These are phyloP conservation scores for Tilletia walkeri DNA, from an alignment of 1,284 basidiomycete species.

Conservation along the genomic window DNA sequence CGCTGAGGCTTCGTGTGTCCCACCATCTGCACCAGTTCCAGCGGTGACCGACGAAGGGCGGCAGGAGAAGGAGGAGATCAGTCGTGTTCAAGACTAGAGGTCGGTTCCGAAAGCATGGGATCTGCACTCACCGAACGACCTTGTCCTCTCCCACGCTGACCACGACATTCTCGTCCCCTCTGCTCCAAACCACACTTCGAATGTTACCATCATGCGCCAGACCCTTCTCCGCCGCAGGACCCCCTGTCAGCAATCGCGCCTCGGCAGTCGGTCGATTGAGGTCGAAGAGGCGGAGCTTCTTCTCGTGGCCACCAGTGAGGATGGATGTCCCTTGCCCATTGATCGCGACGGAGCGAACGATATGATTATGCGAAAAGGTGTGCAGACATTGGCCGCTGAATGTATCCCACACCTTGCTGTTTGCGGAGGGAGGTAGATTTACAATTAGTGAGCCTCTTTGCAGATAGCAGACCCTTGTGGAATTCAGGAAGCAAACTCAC, in stretches of 20 bases:
- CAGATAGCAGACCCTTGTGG: not conserved
- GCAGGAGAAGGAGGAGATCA: not conserved
- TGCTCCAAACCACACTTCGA: constrained; percentile 87
- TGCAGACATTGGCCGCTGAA: constrained; percentile 80
- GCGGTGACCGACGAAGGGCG: too few species aligned
- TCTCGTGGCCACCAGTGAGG: constrained; percentile 93
- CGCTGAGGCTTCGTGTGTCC: constrained; percentile 77
- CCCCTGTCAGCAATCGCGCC: constrained; percentile 70
- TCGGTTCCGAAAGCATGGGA: too few species aligned
- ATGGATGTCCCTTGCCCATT: constrained; percentile 69
- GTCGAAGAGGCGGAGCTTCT: constrained; percentile 94
- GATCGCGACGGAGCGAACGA: constrained; percentile 90
- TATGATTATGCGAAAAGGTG: constrained; percentile 95
- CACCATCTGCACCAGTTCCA: constrained; percentile 71
- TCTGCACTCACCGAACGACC: constrained; percentile 69
- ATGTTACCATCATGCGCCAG: constrained; percentile 76
- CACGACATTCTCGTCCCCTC: constrained; percentile 68
- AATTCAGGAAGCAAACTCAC: constrained; percentile 59
- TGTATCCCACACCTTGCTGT: constrained; percentile 95
- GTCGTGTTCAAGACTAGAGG: too few species aligned
- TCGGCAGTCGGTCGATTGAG: constrained; percentile 71
- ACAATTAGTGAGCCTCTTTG: not conserved
- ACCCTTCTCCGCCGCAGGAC: constrained; percentile 39
- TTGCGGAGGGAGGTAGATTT: not conserved
- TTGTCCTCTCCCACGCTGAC: constrained; percentile 91